Base-by-base conservation (phyloP, 495 filamentous ascomycete genomes). In the Glarea lozoyensis region DNA sequence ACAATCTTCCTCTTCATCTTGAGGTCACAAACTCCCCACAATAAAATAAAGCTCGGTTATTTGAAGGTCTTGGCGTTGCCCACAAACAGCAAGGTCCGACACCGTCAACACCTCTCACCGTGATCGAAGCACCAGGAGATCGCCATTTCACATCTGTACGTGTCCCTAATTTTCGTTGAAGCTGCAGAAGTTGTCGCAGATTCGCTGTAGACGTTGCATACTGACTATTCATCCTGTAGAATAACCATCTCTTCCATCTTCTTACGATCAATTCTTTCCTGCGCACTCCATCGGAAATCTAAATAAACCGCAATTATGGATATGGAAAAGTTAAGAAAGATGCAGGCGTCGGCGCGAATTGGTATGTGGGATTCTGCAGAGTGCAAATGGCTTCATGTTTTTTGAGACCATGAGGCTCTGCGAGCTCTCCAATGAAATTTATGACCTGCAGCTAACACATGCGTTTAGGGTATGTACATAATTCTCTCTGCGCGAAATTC, bases 271-370 rank as follows among this genome's bases (percentile, higher is more conserved):
- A 7, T 10, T 19, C n/a, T 7, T 29, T n/a, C 25, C n/a, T n/a
- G 7, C 7, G 7, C 7, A 12, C 38, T 27, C 43, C 45, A 37
- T 32, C 32, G 31, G 21, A 37, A 25, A 27, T 33, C 38, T 25
- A 44, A 39, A 57, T 46, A 48, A 50, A 49, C 56, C 48, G 54
- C 56, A 59, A 78, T 60, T 61, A 85, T 84, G 81, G 76, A 79
- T 73, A 65, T 76, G 66, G 72, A 73, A 62, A 80, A 84, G 67
- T 66, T 88, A 50, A 82, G 79, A 65, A 84, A 79, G 69, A 80
- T 88, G 66, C 82, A 84, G 61, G 73, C 73, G 64, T 73, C 77
- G 44, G 79, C 82, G 57, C 79, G 83, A 56, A 86, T 84, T 65
- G 83, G 83, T 87, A 75, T 55, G 82, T 83, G 7, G 22, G 18